Evolutionary conservation across 1,284 basidiomycete species (phyloP).

Genomic region (Mycosarcoma maydis): DNA sequence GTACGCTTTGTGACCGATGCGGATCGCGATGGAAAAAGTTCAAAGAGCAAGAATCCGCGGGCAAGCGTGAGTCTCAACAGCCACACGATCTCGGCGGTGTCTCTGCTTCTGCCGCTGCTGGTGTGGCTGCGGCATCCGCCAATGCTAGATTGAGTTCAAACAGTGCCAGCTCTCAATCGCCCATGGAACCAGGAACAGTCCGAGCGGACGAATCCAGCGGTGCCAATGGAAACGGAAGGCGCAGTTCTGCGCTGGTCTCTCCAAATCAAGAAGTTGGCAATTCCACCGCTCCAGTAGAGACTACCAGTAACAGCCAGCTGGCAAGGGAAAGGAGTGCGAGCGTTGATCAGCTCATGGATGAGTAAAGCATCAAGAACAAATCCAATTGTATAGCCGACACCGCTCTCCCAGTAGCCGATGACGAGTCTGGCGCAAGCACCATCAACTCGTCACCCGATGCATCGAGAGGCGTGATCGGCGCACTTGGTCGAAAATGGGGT

Average conservation of each 20-base stretch:
- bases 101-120: neutral
- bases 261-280: neutral
- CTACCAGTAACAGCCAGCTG: too few relatives aligned
- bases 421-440: too few relatives aligned
- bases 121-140: slow-evolving; percentile 11
- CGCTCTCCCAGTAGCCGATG: too few relatives aligned
- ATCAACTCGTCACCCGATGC: too few relatives aligned
- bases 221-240: neutral
- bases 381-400: too few relatives aligned
- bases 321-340: slow-evolving; percentile 28
- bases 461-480: too few relatives aligned
- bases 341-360: slow-evolving; percentile 37
- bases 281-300: neutral
- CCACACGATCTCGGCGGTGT: neutral
- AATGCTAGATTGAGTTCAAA: slow-evolving; percentile 28
- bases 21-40: slow-evolving; percentile 51
- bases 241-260: neutral
- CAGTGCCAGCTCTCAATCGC: slow-evolving; percentile 23
- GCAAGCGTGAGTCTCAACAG: slow-evolving; percentile 11
- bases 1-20: slow-evolving; percentile 51
- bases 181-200: slow-evolving; percentile 11
- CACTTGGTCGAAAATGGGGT: too few relatives aligned
- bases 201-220: too few relatives aligned
- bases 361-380: neutral
- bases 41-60: slow-evolving; percentile 31